Conservation (phyloP, 306 rosid species). For the Begonia fuchsioides region DNA sequence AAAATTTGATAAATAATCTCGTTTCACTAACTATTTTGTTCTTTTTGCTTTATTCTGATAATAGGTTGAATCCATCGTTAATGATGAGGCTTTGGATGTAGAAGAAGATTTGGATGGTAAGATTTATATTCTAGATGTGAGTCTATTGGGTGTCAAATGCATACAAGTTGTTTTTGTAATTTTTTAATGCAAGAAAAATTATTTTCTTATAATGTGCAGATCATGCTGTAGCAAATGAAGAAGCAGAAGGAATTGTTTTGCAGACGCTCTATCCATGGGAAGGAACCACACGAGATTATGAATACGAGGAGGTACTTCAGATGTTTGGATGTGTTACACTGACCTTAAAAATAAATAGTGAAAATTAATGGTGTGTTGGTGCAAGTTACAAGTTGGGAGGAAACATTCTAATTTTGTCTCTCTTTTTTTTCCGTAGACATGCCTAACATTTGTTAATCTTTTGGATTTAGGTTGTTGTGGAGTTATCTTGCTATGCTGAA, state of each 20-base stretch:
- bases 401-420: too few relatives aligned
- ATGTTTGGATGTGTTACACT: background rate
- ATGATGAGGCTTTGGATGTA: constrained; percentile 45
- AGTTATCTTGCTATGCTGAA: too few relatives aligned
- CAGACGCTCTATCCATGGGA: constrained; percentile 73
- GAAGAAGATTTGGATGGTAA: constrained; percentile 63
- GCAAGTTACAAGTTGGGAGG: too few relatives aligned
- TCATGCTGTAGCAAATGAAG: constrained; percentile 44
- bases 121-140: background rate
- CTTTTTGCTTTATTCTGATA: constrained; percentile 13
- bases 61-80: constrained; percentile 61
- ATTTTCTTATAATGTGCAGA: constrained; percentile 18
- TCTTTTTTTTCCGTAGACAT: too few relatives aligned
- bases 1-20: too few relatives aligned
- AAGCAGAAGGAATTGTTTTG: constrained; percentile 28
- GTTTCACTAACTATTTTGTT: background rate
- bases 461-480: too few relatives aligned
- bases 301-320: constrained; percentile 63
- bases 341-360: too few relatives aligned
- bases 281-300: constrained; percentile 78
- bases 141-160: background rate
- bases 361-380: too few relatives aligned
- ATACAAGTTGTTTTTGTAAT: background rate
- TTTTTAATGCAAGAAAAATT: background rate
- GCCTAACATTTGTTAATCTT: too few relatives aligned